Base-by-base conservation (phyloP, 257 asterid genomes). In the Gardenia jasminoides region DNA sequence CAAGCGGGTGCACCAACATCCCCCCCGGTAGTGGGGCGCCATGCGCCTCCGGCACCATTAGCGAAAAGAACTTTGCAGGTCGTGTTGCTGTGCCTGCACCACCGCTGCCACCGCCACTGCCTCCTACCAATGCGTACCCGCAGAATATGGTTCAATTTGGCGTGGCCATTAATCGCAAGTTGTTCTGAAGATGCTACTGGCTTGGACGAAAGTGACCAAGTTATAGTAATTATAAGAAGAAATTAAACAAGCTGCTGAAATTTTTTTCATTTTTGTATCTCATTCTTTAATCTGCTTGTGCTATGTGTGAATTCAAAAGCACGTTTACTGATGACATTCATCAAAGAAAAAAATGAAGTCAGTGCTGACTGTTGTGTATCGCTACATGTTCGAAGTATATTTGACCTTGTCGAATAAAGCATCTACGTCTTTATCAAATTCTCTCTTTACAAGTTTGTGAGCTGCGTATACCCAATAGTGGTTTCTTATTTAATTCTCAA, bases 51-150 rank as follows among this genome's bases (percentile, higher is more conserved):
- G 70, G 26, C 24, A 20, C 94, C 28, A 43, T 88, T 44, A 68
- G 80, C 72, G 61, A 81, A 72, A 86, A 77, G 74, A 89, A 87
- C 82, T 90, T 83, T 72, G 91, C 87, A 1, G 88, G 88, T n/a
- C 36, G 56, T 54, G 46, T 3, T 44, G 48, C 61, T 11, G 46
- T 20, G 28, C 68, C 80, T 6, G 10, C 78, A 54, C 86, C 83
- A 7, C 86, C 80, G 0, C 70, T 52, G 41, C 80, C 79, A 33
- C 50, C 80, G 67, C 50, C 50, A 4, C 1, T 12, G 6, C 6
- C 56, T 70, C 12, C 74, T 68, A n/a, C 47, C 67, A 67, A 48
- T 46, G 85, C 78, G n/a, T n/a, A n/a, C n/a, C n/a, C n/a, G n/a
- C n/a, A n/a, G n/a, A n/a, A n/a, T n/a, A n/a, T n/a, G n/a, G 44